Evolutionary conservation across 1,284 basidiomycete genomes (phyloP), one percentile per base, ranked within the genome.

Genomic region (Boletus mariae): DNA sequence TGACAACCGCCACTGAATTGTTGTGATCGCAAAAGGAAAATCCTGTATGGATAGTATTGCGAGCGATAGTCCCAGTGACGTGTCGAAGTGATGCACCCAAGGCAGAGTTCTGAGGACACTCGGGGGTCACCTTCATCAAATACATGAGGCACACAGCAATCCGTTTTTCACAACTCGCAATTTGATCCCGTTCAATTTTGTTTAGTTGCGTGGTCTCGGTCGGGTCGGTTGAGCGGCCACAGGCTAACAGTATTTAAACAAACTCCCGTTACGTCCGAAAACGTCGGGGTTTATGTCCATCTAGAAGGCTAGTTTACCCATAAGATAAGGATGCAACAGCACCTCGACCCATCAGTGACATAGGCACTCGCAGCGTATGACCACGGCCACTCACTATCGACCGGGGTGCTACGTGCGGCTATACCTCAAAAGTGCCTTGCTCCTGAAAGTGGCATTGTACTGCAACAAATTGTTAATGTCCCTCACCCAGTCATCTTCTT

Each of bases 391-490:
- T 63, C 52, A 66, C 57, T 48, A 52, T 53, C 41, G 6, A 38
- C 35, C 37, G 34, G 46, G 38, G 25, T 50, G 12, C 43, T 69
- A 61, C n/a, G 56, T 57, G 29, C 69, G 67, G 38, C 69, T 67
- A 32, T 90, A 84, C 60, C 84, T 73, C 58, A 88, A 66, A 54
- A 90, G 71, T 10, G 87, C 88, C 72, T 94, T 95, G 71, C 92
- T 94, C 68, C 90, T 75, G 70, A 95, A 95, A 0, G 92, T 92
- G 31, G 89, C 89, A 60, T 95, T 95, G 72, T 94, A 95, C 72
- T 94, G 92, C 54, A 95, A 71, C 54, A 95, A 71, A 57, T 90
- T 93, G 68, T 98, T 98, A 72, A 98, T 97, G 69, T 98, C 96
- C 56, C 91, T 77, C 23, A 98, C 93, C 95, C 95, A 98, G 62